A percentile compares a stretch with the other conserved stretches of the same genome.
phyloP scores from a whole-genome alignment of 148 eudicot species.

The Rhododendron kiyosumense region DNA sequence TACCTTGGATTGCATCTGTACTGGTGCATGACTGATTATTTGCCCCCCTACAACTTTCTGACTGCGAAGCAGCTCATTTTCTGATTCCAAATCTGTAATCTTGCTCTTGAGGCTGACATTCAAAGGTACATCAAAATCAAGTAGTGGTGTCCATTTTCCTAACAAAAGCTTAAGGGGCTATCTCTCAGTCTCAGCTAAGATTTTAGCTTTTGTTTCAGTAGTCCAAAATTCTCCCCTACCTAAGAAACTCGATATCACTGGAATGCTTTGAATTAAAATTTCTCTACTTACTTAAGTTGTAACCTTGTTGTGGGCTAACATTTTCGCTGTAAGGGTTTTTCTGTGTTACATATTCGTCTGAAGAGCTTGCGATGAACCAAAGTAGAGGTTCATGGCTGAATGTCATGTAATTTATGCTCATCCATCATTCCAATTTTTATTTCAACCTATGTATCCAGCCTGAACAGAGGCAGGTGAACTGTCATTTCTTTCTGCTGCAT shows the following conservation, averaged over 20 bases:
- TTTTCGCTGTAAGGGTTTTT: not conserved
- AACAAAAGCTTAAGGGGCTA: not conserved
- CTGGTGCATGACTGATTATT: conserved; percentile 20
- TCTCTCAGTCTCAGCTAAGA: not conserved
- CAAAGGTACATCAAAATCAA: conserved; percentile 23
- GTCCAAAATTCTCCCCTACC: not conserved
- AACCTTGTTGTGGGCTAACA: not conserved
- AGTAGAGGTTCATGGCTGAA: not conserved
- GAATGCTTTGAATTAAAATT: not conserved
- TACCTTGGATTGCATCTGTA: conserved; percentile 30
- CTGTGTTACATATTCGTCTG: not conserved
- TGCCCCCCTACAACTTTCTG: conserved; percentile 33
- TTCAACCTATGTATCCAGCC: not conserved
- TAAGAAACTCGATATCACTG: not conserved
- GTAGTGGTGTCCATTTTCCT: not conserved
- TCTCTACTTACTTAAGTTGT: not conserved
- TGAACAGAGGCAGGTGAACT: not conserved
- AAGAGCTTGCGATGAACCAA: conserved; percentile 2
- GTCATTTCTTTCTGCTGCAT: not conserved
- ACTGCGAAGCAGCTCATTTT: conserved; percentile 37
- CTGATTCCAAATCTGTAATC: conserved; percentile 41
- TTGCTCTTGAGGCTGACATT: conserved; percentile 42
- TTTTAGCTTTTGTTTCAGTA: conserved; percentile 7
- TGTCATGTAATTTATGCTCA: not conserved
- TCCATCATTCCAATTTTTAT: not conserved